These are phyloP conservation scores for Mollisia scopiformis DNA, from an alignment of 2,329 filamentous ascomycete species.

Conservation along the genomic window DNA sequence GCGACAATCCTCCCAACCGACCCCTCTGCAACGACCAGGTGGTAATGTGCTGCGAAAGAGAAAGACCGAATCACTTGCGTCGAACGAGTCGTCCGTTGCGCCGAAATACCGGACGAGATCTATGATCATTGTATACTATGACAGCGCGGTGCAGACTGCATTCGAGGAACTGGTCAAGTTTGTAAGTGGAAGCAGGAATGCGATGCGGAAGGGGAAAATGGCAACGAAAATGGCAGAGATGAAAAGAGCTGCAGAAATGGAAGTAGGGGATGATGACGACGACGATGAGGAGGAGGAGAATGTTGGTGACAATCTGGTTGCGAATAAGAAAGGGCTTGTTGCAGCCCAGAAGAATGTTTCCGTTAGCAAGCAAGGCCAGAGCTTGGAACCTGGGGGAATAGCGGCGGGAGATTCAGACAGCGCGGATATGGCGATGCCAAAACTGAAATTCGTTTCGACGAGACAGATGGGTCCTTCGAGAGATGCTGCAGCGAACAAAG, in stretches of 20 bases:
- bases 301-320: not conserved
- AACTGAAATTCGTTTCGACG: constrained; percentile 43
- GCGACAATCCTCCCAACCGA: constrained; percentile 28
- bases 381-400: not conserved
- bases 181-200: constrained; percentile 78
- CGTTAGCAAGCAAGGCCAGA: not conserved
- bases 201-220: constrained; percentile 87
- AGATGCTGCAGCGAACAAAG: constrained; percentile 23
- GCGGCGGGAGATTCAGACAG: constrained; percentile 18
- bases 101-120: constrained; percentile 65
- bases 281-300: constrained; percentile 38
- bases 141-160: constrained; percentile 80
- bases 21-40: constrained; percentile 17
- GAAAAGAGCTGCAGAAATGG: constrained; percentile 60
- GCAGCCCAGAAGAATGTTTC: constrained; percentile 16
- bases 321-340: constrained; percentile 29
- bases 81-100: constrained; percentile 31
- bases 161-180: constrained; percentile 84
- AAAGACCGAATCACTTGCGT: constrained; percentile 37
- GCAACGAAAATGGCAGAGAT: constrained; percentile 73
- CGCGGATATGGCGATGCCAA: constrained; percentile 35
- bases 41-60: constrained; percentile 32
- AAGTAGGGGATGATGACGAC: constrained; percentile 53
- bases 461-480: constrained; percentile 41
- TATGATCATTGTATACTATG: constrained; percentile 90